Conservation (phyloP, 2,329 filamentous ascomycete species). For the Verticillium nubilum region DNA sequence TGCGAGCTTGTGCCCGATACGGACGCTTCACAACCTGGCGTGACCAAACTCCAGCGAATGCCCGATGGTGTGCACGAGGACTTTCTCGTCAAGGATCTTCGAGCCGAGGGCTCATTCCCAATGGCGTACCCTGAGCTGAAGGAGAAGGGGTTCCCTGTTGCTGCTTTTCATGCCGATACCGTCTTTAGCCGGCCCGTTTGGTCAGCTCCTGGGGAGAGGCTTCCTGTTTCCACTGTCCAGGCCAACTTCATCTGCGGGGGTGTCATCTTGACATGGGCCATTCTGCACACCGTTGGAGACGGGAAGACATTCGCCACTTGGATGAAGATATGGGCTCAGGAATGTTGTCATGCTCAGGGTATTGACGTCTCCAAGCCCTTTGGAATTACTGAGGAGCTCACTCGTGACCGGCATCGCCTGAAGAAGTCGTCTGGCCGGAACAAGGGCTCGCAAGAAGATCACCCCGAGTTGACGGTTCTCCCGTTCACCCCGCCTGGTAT, state of each 20-base stretch:
- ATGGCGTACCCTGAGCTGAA: constrained; percentile 18
- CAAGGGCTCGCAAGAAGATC: constrained; percentile 18
- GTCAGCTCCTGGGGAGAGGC: constrained; percentile 15
- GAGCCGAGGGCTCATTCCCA: constrained; percentile 15
- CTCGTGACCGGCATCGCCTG: constrained; percentile 21
- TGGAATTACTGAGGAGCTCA: constrained; percentile 19
- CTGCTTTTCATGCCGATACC: constrained; percentile 15
- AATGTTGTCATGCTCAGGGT: constrained; percentile 23
- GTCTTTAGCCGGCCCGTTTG: constrained; percentile 20
- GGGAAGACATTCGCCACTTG: constrained; percentile 23
- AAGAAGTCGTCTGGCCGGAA: constrained; percentile 22
- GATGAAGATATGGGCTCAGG: constrained; percentile 28
- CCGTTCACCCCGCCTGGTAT: constrained; percentile 19
- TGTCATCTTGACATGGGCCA: constrained; percentile 18
- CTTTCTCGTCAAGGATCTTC: constrained; percentile 20
- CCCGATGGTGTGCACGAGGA: constrained; percentile 16
- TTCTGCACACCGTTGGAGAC: constrained; percentile 27
- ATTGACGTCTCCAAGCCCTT: constrained; percentile 15
- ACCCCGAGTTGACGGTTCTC: constrained; percentile 24
- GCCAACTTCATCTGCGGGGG: constrained; percentile 24
- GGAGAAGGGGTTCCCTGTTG: constrained; percentile 18
- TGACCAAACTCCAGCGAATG: constrained; percentile 22
- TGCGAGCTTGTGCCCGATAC: constrained; percentile 25
- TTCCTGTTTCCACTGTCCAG: constrained; percentile 14
- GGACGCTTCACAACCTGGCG: constrained; percentile 22